phyloP scores from a whole-genome alignment of 164 flowering plant genomes.

The Warburgia ugandensis region DNA sequence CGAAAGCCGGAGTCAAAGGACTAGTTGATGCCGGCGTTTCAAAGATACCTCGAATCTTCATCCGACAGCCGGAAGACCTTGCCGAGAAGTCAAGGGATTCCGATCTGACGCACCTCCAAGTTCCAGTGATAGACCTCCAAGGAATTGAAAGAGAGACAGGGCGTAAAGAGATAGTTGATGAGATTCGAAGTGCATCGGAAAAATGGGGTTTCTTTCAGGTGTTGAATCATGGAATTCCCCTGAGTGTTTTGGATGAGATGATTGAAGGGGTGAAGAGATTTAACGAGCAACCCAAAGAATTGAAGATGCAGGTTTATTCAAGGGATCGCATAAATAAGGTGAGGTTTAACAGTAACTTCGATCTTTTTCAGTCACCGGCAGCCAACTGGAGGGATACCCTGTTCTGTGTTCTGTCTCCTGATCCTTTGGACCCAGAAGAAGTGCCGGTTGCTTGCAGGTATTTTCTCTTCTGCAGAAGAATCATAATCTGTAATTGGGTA shows the following conservation, averaged over 20 bases:
- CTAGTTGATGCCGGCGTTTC: constrained; percentile 16
- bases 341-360: constrained; percentile 21
- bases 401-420: constrained; percentile 16
- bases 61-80: constrained; percentile 5
- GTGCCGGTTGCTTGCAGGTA: constrained; percentile 24
- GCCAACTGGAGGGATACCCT: constrained; percentile 43
- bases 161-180: constrained; percentile 10
- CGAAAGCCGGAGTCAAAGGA: constrained; percentile 19
- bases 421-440: constrained; percentile 16
- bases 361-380: constrained; percentile 16
- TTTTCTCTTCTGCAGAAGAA: neutral
- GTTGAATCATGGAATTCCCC: constrained; percentile 45
- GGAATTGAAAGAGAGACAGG: constrained; percentile 3
- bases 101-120: neutral
- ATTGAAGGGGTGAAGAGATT: constrained; percentile 29
- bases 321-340: constrained; percentile 21
- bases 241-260: constrained; percentile 31
- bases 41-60: constrained; percentile 12
- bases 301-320: constrained; percentile 24
- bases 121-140: constrained; percentile 29
- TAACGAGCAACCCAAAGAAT: constrained; percentile 31
- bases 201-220: constrained; percentile 50
- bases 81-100: neutral
- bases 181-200: constrained; percentile 26
- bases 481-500: neutral